Percentiles rank a stretch among this genome's conserved stretches.
phyloP scores from a whole-genome alignment of 225 moss, liverwort and hornwort genomes.

The Asterella californica region DNA sequence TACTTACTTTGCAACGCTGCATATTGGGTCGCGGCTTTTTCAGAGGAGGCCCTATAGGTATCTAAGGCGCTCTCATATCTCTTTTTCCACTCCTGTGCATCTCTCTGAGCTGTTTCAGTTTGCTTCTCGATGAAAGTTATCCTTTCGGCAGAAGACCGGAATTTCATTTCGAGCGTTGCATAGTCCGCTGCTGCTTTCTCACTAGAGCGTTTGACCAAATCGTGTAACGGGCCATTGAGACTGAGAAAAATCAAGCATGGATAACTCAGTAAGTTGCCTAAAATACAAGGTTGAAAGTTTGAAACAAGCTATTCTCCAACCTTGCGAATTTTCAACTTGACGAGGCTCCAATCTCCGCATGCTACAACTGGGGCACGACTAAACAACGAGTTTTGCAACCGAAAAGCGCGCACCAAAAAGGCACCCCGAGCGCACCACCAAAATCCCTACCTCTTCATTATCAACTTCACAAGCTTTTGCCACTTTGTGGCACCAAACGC shows the following conservation, averaged over 20 bases:
- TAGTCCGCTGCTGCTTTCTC: constrained; percentile 71
- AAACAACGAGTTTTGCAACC: not conserved
- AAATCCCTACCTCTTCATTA: constrained; percentile 54
- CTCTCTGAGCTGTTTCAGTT: constrained; percentile 66
- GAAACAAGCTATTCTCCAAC: not conserved
- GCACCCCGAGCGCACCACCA: not conserved
- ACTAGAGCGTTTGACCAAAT: constrained; percentile 70
- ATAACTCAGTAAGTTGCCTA: not conserved
- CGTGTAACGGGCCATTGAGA: constrained; percentile 69
- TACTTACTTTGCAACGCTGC: constrained; percentile 59
- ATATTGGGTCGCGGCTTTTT: constrained; percentile 56
- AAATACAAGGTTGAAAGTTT: too few relatives aligned
- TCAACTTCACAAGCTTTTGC: constrained; percentile 72
- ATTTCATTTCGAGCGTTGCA: constrained; percentile 64
- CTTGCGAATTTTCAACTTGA: too few relatives aligned
- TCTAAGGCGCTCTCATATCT: constrained; percentile 63
- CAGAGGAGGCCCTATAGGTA: constrained; percentile 55
- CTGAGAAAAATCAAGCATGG: constrained; percentile 40
- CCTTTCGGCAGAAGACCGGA: constrained; percentile 66
- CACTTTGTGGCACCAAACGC: constrained; percentile 62
- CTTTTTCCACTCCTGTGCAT: constrained; percentile 88
- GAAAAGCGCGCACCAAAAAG: not conserved
- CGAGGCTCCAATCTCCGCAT: too few relatives aligned
- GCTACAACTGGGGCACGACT: too few relatives aligned
- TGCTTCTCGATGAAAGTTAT: constrained; percentile 75